Base-by-base conservation (phyloP, 2,329 filamentous ascomycete species). In the Alternaria viburni region DNA sequence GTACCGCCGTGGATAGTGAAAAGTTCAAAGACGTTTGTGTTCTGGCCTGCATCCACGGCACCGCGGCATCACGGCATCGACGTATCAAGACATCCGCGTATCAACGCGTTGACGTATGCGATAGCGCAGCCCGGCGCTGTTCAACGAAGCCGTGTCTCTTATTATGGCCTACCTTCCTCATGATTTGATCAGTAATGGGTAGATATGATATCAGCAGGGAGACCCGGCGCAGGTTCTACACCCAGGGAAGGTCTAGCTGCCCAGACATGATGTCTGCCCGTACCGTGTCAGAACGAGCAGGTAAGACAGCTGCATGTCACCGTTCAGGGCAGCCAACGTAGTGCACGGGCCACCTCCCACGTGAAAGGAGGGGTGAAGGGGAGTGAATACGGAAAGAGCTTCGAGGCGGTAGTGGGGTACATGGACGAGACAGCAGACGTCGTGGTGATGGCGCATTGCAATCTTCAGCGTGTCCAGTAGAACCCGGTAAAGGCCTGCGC, bases 281-380 rank as follows among this genome's bases (percentile, higher is more conserved):
- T 17, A 41, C 36, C 15, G 49, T 41, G 8, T 21, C 36, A 8
- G 36, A 52, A 52, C 17, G 30, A 52, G 49, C 19, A 52, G 19
- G 30, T 36, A 51, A 32, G 28, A 15, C 17, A 25, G 49, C 49
- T 52, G 49, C 49, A 47, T 17, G 57, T 21, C 57, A 60, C 57
- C 9, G 9, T 46, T 41, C 32, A 36, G 46, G 13, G 32, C 28
- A 32, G 13, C 19, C 28, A 32, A 41, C 6, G 54, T 6, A n/a
- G 25, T 17, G 59, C 59, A 61, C 59, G 59, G 54, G 36, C 59
- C 51, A n/a, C 13, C 8, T 13, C 21, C 28, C 60, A 62, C 60
- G 60, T 62, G 60, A 59, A 50, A 32, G 19, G 56, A 59, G 60
- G 60, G 55, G 59, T 43, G 43, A 25, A 45, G 21, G 11, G 47